A percentile compares a stretch with the other conserved stretches of the same genome.
Conservation (phyloP, 1,284 basidiomycete species). For the Thelephora terrestris region DNA sequence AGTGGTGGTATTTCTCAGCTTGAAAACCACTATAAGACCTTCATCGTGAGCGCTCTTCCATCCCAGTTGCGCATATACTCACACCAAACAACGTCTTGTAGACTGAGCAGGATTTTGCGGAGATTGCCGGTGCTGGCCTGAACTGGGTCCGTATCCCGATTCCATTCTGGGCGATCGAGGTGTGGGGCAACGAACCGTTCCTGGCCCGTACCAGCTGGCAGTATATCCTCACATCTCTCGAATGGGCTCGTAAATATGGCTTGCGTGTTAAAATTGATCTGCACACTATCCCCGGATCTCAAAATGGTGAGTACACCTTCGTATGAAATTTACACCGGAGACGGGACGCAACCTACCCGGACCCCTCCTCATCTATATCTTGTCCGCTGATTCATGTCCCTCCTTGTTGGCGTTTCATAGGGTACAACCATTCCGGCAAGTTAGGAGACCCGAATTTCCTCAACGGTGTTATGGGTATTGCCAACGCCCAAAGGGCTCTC, state of each 20-base stretch:
- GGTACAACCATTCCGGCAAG: constrained; percentile 43
- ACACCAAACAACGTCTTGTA: constrained; percentile 24
- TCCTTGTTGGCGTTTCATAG: constrained; percentile 15
- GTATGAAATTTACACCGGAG: no score
- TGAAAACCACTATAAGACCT: constrained; percentile 46
- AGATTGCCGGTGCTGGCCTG: constrained; percentile 43
- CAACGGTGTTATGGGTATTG: constrained; percentile 50
- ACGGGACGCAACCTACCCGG: no score
- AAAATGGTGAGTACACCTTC: constrained; percentile 42
- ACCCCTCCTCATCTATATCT: no score
- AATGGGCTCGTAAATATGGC: constrained; percentile 87
- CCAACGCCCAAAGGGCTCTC: constrained; percentile 49
- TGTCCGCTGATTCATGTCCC: constrained; percentile 5
- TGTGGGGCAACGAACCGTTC: constrained; percentile 33
- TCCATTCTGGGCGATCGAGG: constrained; percentile 74
- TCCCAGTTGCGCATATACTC: neutral
- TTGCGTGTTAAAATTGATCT: constrained; percentile 78
- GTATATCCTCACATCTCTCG: constrained; percentile 65
- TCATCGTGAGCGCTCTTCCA: constrained; percentile 28
- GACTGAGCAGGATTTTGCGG: constrained; percentile 26
- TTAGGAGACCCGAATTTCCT: constrained; percentile 44
- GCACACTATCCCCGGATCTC: constrained; percentile 70
- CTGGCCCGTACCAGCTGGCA: constrained; percentile 23
- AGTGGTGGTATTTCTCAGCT: constrained; percentile 12
- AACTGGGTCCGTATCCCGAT: constrained; percentile 74